phyloP scores from a whole-genome alignment of 2,329 filamentous ascomycete genomes.

The Alternaria sp. region DNA sequence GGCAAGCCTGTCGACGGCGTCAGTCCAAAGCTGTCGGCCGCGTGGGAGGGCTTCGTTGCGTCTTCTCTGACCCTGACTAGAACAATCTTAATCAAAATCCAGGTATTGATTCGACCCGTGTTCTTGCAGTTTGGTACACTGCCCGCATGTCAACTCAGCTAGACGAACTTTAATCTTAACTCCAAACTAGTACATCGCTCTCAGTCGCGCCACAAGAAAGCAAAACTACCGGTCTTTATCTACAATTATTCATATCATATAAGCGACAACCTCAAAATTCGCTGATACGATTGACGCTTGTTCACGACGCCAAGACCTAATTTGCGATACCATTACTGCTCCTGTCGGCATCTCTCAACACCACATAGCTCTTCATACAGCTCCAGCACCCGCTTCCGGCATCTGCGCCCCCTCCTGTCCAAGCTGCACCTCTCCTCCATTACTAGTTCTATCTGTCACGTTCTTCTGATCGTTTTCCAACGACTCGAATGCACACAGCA shows the following conservation, averaged over 20 bases:
- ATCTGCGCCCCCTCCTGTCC: conserved; percentile 33
- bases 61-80: background rate
- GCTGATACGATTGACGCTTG: too few species aligned
- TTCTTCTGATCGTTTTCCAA: conserved; percentile 17
- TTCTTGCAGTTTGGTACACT: background rate
- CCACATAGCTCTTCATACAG: conserved; percentile 18
- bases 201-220: background rate
- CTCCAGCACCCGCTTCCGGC: conserved; percentile 25
- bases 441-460: background rate
- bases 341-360: background rate
- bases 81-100: background rate
- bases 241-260: too few species aligned
- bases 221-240: background rate
- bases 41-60: background rate
- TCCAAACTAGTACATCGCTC: background rate
- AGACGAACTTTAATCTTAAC: background rate
- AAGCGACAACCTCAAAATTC: too few species aligned
- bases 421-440: conserved; percentile 26
- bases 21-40: background rate
- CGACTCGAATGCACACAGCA: conserved; percentile 54
- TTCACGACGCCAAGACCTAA: too few species aligned
- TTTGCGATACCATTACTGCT: background rate
- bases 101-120: background rate
- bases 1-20: background rate
- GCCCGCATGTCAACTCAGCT: background rate